Percentiles rank a stretch among this genome's conserved stretches.
These are phyloP conservation scores for Pachyrhizus erosus DNA, from an alignment of 306 rosid species.

Conservation along the genomic window DNA sequence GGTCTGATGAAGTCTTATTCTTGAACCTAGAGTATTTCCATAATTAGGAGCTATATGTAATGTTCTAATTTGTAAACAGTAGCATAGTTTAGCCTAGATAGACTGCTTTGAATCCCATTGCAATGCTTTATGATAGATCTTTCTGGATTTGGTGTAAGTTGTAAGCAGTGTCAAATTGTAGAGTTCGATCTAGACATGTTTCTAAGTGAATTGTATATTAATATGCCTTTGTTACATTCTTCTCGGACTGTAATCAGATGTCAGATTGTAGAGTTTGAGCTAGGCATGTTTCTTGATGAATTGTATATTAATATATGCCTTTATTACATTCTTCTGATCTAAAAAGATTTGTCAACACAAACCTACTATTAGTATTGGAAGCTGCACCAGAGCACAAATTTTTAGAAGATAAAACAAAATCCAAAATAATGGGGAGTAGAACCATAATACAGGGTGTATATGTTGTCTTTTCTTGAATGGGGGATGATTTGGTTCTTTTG, in stretches of 20 bases:
- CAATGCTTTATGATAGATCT: constrained; percentile 42
- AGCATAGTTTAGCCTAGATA: constrained; percentile 47
- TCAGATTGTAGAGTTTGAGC: constrained; percentile 47
- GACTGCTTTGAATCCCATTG: constrained; percentile 43
- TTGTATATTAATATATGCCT: constrained; percentile 22
- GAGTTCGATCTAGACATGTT: constrained; percentile 40
- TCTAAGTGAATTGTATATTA: constrained; percentile 28
- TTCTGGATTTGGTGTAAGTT: constrained; percentile 44
- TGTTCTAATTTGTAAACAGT: constrained; percentile 49
- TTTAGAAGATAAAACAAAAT: background rate
- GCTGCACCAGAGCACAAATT: background rate
- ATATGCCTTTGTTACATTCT: constrained; percentile 22
- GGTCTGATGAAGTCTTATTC: constrained; percentile 84
- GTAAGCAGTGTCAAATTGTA: constrained; percentile 48
- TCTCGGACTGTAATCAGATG: constrained; percentile 28
- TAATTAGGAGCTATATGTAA: background rate
- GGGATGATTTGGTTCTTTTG: too few relatives aligned
- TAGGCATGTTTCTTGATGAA: constrained; percentile 28
- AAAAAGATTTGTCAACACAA: background rate
- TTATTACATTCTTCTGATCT: constrained; percentile 20
- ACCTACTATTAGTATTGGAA: background rate
- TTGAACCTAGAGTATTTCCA: constrained; percentile 47
- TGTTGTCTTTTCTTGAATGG: too few relatives aligned
- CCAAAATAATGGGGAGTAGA: background rate
- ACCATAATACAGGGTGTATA: too few relatives aligned